A percentile compares a stretch with the other conserved stretches of the same genome.
Conservation (phyloP, 257 asterid species). For the Solanum clarkiae region DNA sequence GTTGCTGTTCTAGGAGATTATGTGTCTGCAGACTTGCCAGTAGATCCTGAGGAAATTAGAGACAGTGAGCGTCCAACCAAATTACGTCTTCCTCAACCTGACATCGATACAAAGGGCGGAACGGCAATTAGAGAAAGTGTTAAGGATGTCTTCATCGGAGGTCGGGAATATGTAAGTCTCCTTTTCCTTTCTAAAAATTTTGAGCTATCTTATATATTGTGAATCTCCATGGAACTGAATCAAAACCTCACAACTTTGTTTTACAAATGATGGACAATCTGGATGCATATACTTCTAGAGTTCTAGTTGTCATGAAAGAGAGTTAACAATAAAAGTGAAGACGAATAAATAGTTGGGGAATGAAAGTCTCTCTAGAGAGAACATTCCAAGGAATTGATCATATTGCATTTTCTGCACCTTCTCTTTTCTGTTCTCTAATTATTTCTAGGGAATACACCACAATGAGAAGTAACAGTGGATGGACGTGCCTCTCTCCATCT, state of each 20-base stretch:
- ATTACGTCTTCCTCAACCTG: constrained; percentile 85
- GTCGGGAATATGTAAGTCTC: constrained; percentile 78
- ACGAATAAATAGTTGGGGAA: not conserved
- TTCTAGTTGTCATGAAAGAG: not conserved
- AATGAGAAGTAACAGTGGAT: no score
- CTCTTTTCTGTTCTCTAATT: not conserved
- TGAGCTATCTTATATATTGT: not conserved
- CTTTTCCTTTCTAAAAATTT: not conserved
- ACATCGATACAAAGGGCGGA: constrained; percentile 41
- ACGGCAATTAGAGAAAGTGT: constrained; percentile 88
- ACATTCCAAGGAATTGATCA: not conserved
- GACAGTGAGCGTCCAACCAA: constrained; percentile 96
- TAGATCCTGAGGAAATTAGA: constrained; percentile 93
- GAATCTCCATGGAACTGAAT: not conserved
- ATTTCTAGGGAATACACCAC: not conserved
- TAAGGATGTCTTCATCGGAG: constrained; percentile 76
- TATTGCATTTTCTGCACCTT: not conserved
- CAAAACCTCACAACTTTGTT: not conserved
- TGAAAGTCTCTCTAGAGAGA: not conserved
- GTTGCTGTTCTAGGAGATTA: constrained; percentile 95
- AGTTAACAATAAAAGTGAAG: not conserved
- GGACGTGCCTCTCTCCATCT: no score
- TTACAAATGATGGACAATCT: not conserved
- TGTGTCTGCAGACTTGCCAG: constrained; percentile 82
- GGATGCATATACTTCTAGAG: not conserved